Percentiles rank a stretch among this genome's conserved stretches.
Conservation (phyloP, 768 basidiomycete genomes). For the Hemileccinum rubropunctum region DNA sequence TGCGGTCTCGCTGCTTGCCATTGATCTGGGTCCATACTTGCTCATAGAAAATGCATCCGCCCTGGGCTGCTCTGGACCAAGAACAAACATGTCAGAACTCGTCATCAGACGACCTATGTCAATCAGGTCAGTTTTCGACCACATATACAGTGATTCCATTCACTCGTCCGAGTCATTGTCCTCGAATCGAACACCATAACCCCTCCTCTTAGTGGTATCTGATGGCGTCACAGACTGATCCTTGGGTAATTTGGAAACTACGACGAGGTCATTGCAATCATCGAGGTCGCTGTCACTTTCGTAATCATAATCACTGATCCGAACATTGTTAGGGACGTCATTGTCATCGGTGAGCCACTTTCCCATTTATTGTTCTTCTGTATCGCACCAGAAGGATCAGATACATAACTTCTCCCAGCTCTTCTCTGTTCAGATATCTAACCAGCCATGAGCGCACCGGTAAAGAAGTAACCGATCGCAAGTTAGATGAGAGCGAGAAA, state of each 20-base stretch:
- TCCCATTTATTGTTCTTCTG: too few species aligned
- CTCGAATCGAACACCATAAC: not conserved
- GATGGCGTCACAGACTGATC: too few species aligned
- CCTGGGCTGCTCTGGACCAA: slow-evolving; percentile 12
- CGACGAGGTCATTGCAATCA: slow-evolving; percentile 14
- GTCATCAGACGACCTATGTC: slow-evolving; percentile 10
- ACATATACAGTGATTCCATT: not conserved
- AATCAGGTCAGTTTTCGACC: not conserved
- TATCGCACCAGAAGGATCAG: slow-evolving; percentile 12
- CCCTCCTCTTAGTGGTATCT: too few species aligned
- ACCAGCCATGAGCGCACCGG: too few species aligned
- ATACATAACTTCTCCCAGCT: not conserved
- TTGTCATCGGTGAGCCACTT: slow-evolving; percentile 11
- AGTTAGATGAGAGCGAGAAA: too few species aligned
- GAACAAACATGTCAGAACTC: slow-evolving; percentile 18
- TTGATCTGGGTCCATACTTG: not conserved
- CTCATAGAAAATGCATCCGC: not conserved
- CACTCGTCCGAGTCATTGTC: slow-evolving; percentile 11
- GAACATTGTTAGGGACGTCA: slow-evolving; percentile 6
- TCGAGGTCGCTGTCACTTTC: slow-evolving; percentile 36
- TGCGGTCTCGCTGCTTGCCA: slow-evolving; percentile 5
- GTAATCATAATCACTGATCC: slow-evolving; percentile 29
- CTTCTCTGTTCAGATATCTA: too few species aligned
- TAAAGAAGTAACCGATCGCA: too few species aligned
- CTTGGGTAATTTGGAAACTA: too few species aligned